A percentile compares a stretch with the other conserved stretches of the same genome.
Evolutionary conservation across 2,329 filamentous ascomycete genomes (phyloP).

Genomic region (Nemania diffusa): DNA sequence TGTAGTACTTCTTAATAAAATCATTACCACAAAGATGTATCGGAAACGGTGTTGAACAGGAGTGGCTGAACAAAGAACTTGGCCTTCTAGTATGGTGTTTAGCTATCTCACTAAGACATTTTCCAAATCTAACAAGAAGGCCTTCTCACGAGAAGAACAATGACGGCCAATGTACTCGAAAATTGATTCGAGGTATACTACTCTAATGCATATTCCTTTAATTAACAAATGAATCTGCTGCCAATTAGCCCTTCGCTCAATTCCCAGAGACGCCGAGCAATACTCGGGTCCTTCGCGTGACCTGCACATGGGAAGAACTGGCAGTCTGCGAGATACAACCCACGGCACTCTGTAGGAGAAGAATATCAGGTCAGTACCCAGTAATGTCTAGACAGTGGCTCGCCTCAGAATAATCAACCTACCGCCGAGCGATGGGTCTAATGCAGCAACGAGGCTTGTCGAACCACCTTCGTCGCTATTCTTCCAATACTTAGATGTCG

Average conservation of each 20-base stretch:
- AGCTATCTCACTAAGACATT: too few relatives aligned
- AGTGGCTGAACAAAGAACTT: too few relatives aligned
- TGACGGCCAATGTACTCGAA: background rate
- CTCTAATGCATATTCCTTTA: background rate
- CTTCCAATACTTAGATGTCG: conserved; percentile 48
- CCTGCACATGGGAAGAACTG: conserved; percentile 48
- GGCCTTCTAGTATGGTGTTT: too few relatives aligned
- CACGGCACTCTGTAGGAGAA: conserved; percentile 42
- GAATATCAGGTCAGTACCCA: conserved; percentile 9
- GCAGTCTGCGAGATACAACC: conserved; percentile 53
- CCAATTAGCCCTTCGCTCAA: conserved; percentile 55
- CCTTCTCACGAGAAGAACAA: background rate
- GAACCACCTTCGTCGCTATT: conserved; percentile 49
- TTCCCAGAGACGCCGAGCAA: conserved; percentile 54
- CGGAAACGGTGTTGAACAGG: too few relatives aligned
- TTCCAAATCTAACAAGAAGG: too few relatives aligned
- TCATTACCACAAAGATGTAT: background rate
- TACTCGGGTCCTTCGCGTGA: conserved; percentile 46
- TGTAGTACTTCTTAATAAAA: background rate
- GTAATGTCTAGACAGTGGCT: background rate
- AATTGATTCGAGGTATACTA: background rate
- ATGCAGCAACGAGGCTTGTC: conserved; percentile 51
- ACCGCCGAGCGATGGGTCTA: conserved; percentile 50
- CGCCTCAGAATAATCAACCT: conserved; percentile 23
- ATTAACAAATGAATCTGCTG: conserved; percentile 48